Evolutionary conservation across 2,329 filamentous ascomycete species (phyloP).

Genomic region (Grosmannia huntii): DNA sequence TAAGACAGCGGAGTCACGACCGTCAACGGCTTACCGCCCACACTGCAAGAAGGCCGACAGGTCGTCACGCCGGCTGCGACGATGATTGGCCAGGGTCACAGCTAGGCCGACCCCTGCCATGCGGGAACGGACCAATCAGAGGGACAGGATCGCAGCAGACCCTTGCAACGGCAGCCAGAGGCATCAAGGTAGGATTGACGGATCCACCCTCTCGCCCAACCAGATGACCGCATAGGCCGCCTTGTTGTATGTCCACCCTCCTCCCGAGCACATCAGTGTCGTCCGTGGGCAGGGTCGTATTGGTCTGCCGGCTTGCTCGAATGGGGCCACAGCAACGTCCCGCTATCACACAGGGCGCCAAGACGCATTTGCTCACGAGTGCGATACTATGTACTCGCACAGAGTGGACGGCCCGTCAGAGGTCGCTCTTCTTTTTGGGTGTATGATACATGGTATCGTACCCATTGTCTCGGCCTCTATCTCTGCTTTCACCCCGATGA

Average conservation of each 20-base stretch:
- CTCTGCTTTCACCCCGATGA: neutral
- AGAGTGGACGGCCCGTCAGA: neutral
- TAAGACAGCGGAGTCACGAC: neutral
- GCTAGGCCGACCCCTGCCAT: conserved; percentile 1
- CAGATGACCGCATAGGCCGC: conserved; percentile 6
- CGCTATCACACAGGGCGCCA: neutral
- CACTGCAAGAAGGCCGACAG: conserved; percentile 21
- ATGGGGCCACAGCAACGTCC: neutral
- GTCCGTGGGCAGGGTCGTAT: neutral
- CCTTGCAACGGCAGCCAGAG: conserved; percentile 7
- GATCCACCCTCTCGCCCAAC: conserved; percentile 2
- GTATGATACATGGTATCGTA: too few relatives aligned
- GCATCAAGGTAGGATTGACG: conserved; percentile 3
- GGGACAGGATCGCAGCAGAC: conserved; percentile 13
- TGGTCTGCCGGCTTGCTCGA: neutral
- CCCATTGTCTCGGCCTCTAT: neutral
- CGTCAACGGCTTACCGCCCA: conserved; percentile 28
- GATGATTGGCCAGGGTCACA: conserved; percentile 24
- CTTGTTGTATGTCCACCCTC: neutral
- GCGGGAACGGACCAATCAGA: conserved; percentile 21
- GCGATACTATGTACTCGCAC: too few relatives aligned
- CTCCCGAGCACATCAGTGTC: conserved; percentile 7
- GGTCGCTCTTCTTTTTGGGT: neutral
- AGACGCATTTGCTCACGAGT: neutral
- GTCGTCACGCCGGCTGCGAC: conserved; percentile 23